Percentiles rank a stretch among this genome's conserved stretches.
phyloP scores from a whole-genome alignment of 176 grass and related monocot species.

The Cymbopogon citratus region DNA sequence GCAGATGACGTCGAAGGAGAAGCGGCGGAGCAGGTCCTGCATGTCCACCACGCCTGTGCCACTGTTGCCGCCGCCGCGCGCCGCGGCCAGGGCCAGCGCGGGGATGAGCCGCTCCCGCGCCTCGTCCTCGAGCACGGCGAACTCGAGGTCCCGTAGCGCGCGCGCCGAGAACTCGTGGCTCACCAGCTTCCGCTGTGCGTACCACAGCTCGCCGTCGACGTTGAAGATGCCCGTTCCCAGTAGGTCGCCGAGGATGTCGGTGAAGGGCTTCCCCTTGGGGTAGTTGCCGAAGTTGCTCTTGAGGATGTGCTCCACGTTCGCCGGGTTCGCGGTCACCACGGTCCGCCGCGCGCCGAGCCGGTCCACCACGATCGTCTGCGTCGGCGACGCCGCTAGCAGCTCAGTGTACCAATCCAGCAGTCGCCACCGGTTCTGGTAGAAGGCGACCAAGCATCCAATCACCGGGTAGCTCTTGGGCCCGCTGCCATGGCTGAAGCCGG shows the following conservation, averaged over 20 bases:
- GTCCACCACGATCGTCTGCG: constrained; percentile 68
- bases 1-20: constrained; percentile 80
- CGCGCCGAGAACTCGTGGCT: constrained; percentile 87
- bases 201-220: constrained; percentile 78
- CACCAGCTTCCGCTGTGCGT: constrained; percentile 74
- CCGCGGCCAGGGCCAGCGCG: constrained; percentile 32
- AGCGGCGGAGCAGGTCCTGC: constrained; percentile 73
- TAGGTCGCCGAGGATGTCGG: constrained; percentile 83
- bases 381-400: constrained; percentile 57
- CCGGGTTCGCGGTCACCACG: constrained; percentile 72
- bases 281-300: constrained; percentile 72
- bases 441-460: constrained; percentile 65
- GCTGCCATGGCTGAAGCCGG: background rate
- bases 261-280: constrained; percentile 84
- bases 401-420: constrained; percentile 83
- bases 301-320: constrained; percentile 82
- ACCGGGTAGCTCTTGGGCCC: constrained; percentile 53
- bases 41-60: constrained; percentile 45
- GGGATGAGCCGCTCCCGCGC: constrained; percentile 45
- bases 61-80: background rate
- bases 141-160: constrained; percentile 57
- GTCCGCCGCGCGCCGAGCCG: constrained; percentile 62
- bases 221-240: constrained; percentile 93
- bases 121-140: constrained; percentile 55
- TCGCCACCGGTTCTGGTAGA: constrained; percentile 61